Evolutionary conservation across 2,329 filamentous ascomycete genomes (phyloP), one percentile per base, ranked within the genome.

Genomic region (Calonectria montana): DNA sequence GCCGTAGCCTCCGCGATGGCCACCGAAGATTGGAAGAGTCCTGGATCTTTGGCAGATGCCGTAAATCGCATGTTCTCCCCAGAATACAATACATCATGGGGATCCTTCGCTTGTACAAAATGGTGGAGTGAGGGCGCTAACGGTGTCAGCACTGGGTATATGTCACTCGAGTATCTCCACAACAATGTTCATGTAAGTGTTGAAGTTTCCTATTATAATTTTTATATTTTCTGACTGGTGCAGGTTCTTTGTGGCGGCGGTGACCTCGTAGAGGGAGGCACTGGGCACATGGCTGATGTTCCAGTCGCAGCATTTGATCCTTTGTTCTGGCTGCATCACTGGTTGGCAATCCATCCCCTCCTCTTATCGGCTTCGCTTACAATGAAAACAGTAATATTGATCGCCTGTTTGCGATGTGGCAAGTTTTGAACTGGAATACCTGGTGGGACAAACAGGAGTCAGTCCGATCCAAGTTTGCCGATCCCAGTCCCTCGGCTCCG

Each of bases 221-320:
- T 43, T 1, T 15, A 1, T 18, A 45, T 29, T 37, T 50, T 2
- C 53, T 70, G 1, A 47, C 53, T 7, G 23, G 12, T 6, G 16
- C 29, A 70, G 68, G 35, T 37, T 13, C 27, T 73, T 10, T 31
- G 37, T 23, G 72, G 72, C 13, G 69, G 61, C 67, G 75, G 75
- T 25, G 73, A 71, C 7, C 71, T 81, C 9, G 83, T 81, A 3
- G 80, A 79, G 2, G 73, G 69, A 15, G 72, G 50, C 13, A 35
- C 76, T 18, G 90, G 91, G 1, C 89, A 91, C 73, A 91, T 89
- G 88, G 84, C 82, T 21, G 87, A 86, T 71, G 84, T 87, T 15
- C 85, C 87, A 37, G 89, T 89, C 71, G 88, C 91, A 13, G 87
- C 89, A 0, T 93, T 91, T 78, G 92, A 93, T 78, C 91, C 91